Evolutionary conservation across 2,329 filamentous ascomycete species (phyloP).

Genomic region (Coniella lustricola): DNA sequence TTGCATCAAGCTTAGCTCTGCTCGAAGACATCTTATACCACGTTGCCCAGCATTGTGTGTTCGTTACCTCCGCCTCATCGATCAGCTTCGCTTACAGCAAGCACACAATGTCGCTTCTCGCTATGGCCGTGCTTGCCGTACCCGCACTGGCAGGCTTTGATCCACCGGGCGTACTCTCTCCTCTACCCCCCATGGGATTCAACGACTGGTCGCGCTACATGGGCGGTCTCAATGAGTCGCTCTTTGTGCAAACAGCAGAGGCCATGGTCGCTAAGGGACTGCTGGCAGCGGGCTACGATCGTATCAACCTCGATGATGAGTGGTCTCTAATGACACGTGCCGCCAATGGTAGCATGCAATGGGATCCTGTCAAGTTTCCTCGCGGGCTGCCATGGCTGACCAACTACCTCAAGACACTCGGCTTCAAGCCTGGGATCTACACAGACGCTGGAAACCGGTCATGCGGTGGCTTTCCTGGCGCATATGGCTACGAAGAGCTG

Average conservation of each 20-base stretch:
- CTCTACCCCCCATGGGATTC: slow-evolving; percentile 42
- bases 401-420: slow-evolving; percentile 28
- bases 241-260: slow-evolving; percentile 40
- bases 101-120: background rate
- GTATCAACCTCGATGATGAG: slow-evolving; percentile 39
- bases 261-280: slow-evolving; percentile 36
- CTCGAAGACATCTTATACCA: background rate
- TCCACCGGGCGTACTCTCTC: slow-evolving; percentile 20
- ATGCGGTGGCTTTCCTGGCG: slow-evolving; percentile 36
- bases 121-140: slow-evolving; percentile 9
- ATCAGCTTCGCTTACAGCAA: background rate
- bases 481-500: slow-evolving; percentile 31
- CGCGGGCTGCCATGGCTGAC: slow-evolving; percentile 35
- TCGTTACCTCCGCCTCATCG: background rate
- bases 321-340: slow-evolving; percentile 32
- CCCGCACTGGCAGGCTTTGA: slow-evolving; percentile 9
- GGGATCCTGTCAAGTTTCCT: slow-evolving; percentile 35
- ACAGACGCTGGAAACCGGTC: slow-evolving; percentile 36
- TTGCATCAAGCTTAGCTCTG: background rate
- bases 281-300: slow-evolving; percentile 25
- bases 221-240: slow-evolving; percentile 40
- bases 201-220: slow-evolving; percentile 44
- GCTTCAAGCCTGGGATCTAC: slow-evolving; percentile 40
- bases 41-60: no score
- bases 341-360: slow-evolving; percentile 31